These are phyloP conservation scores for Vicia faba DNA, from an alignment of 306 rosid species.

Conservation along the genomic window DNA sequence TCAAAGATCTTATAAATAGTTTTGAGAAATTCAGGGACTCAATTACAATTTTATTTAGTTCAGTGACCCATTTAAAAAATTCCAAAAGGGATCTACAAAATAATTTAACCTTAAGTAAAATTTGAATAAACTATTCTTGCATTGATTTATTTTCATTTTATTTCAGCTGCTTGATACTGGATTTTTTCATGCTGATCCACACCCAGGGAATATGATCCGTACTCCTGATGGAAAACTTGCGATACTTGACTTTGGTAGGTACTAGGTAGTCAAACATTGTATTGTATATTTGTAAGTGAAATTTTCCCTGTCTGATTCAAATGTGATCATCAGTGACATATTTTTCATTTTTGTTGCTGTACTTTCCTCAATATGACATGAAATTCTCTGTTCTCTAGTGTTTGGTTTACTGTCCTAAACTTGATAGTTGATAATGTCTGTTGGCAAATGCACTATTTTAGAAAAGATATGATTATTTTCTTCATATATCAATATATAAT, in stretches of 20 bases:
- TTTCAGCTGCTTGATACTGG: constrained; percentile 95
- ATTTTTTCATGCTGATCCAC: constrained; percentile 97
- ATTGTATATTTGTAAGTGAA: constrained; percentile 24
- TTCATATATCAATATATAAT: constrained; percentile 8
- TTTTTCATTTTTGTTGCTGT: constrained; percentile 11
- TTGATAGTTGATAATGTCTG: constrained; percentile 27
- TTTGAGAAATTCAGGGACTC: neutral
- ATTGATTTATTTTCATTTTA: constrained; percentile 30
- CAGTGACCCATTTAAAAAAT: neutral
- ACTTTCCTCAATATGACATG: constrained; percentile 17
- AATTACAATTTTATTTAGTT: neutral
- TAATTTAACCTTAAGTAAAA: too few species aligned
- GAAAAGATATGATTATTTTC: constrained; percentile 16
- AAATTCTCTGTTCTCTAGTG: neutral
- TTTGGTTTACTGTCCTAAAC: constrained; percentile 20
- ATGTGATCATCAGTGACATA: constrained; percentile 5
- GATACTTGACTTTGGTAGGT: constrained; percentile 88
- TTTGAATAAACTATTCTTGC: too few species aligned
- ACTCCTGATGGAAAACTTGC: constrained; percentile 98
- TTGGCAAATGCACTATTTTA: neutral
- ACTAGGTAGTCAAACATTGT: constrained; percentile 34
- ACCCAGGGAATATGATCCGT: constrained; percentile 98
- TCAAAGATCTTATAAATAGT: neutral
- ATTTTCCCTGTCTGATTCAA: neutral
- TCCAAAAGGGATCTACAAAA: too few species aligned